These are phyloP conservation scores for Ascoidea rubescens DNA, from an alignment of 805 yeast genomes.

Conservation along the genomic window DNA sequence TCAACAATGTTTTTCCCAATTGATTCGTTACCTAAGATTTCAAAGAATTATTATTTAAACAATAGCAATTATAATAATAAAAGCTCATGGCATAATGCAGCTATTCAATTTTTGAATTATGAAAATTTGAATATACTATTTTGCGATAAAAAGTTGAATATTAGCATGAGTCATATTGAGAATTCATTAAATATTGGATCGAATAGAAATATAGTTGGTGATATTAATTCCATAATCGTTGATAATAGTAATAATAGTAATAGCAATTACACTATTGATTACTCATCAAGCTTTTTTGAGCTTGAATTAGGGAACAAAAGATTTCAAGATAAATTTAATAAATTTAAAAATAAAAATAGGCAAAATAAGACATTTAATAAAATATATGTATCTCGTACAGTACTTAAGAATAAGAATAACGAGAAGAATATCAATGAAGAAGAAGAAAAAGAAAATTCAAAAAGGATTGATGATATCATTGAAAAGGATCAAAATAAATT, in stretches of 20 bases:
- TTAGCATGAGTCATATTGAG: slow-evolving; percentile 29
- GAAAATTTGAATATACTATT: slow-evolving; percentile 30
- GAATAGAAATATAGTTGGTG: slow-evolving; percentile 34
- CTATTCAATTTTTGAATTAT: slow-evolving; percentile 24
- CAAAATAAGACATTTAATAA: not conserved
- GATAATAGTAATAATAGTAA: slow-evolving; percentile 3
- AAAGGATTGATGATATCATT: not conserved
- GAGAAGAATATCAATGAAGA: not conserved
- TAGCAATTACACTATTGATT: too few relatives aligned
- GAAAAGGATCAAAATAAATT: slow-evolving; percentile 1
- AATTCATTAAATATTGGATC: slow-evolving; percentile 25
- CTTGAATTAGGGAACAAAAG: not conserved
- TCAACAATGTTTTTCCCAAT: slow-evolving; percentile 49
- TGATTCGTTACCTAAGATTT: slow-evolving; percentile 12
- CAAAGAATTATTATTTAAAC: slow-evolving; percentile 8
- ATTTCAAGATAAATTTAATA: not conserved
- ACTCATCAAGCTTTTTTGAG: not conserved
- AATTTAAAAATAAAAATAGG: slow-evolving; percentile 9
- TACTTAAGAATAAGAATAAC: too few relatives aligned
- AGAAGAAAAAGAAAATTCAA: not conserved
- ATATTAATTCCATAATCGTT: slow-evolving; percentile 14
- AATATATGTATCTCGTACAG: not conserved
- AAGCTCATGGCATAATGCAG: slow-evolving; percentile 30
- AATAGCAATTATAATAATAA: slow-evolving; percentile 10
- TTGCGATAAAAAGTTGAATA: slow-evolving; percentile 20